phyloP scores from a whole-genome alignment of 805 yeast genomes.

The Candida anglica region DNA sequence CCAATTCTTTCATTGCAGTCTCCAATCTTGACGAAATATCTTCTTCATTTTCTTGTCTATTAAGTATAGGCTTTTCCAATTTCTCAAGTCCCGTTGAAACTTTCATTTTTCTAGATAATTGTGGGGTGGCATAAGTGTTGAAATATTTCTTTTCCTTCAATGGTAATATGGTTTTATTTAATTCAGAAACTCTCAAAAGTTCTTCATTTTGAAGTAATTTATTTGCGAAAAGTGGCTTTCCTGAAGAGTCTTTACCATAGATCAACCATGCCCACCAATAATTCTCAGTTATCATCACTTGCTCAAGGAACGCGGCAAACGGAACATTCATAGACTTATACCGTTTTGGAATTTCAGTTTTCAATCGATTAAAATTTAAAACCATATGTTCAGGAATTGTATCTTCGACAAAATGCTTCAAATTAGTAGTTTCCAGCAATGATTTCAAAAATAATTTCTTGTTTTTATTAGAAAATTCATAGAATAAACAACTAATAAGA shows the following conservation, averaged over 20 bases:
- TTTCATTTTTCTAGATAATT: conserved; percentile 37
- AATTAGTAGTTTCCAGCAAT: conserved; percentile 21
- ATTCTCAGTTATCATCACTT: conserved; percentile 23
- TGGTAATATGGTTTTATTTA: conserved; percentile 18
- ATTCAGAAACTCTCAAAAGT: conserved; percentile 12
- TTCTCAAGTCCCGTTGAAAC: conserved; percentile 26
- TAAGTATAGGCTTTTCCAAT: conserved; percentile 7
- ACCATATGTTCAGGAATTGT: conserved; percentile 19
- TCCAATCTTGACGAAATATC: too few relatives aligned
- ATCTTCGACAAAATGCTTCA: conserved; percentile 36
- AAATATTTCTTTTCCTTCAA: conserved; percentile 33
- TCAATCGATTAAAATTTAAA: conserved; percentile 18
- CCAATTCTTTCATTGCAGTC: conserved; percentile 9
- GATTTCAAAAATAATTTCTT: conserved; percentile 18
- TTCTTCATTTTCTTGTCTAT: not conserved
- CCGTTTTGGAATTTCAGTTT: conserved; percentile 19
- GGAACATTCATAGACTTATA: conserved; percentile 20
- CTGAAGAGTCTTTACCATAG: conserved; percentile 30
- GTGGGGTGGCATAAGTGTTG: conserved; percentile 40
- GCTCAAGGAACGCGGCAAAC: conserved; percentile 23
- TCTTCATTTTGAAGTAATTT: conserved; percentile 18
- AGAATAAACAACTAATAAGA: conserved; percentile 23
- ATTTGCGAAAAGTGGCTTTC: conserved; percentile 23
- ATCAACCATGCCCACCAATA: conserved; percentile 40
- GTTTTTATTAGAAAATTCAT: conserved; percentile 20